Base-by-base conservation (phyloP, 805 yeast species). In the Wickerhamiella hasegawae region DNA sequence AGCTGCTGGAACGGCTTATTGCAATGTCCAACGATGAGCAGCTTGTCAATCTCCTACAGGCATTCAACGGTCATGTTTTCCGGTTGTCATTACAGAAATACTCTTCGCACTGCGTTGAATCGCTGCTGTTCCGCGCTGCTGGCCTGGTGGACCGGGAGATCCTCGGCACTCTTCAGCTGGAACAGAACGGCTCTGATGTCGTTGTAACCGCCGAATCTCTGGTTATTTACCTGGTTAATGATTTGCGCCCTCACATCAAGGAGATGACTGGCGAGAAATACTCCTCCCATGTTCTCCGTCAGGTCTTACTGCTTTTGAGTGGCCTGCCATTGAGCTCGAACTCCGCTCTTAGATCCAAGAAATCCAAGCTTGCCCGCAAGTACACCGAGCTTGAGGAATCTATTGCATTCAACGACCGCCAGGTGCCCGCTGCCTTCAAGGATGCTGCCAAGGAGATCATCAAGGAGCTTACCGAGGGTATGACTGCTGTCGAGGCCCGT, bases 21-120 rank as follows among this genome's bases (percentile, higher is more conserved):
- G 57, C 80, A 28, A 59, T 63, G 15, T 76, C 85, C 12, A 63
- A 67, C 19, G 76, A 73, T 41, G 60, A 57, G 10, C 92, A 83
- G 53, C 55, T 83, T 40, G 73, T 74, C 46, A 60, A 63, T 22
- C 51, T 85, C 1, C 79, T 76, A 54, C 66, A 65, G 40, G 70
- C 75, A 1, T 79, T 84, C 49, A 63, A 63, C 28, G 82, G 79
- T n/a, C 78, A 78, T 44, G 77, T 81, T 45, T 71, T 68, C n/a
- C 71, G 76, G 16, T 63, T 85, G 44, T 69, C 90, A 3, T 73
- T 73, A 45, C 96, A 90, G 49, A 84, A 85, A 53, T 87, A 83
- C 52, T 74, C 95, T 1, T 85, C 96, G 1, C 98, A 90, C 55
- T 93, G 92, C 41, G 62, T 84, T 36, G 97, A 87, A 54, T 81